A percentile compares a stretch with the other conserved stretches of the same genome.
phyloP scores from a whole-genome alignment of 1,284 basidiomycete species.

The Ceratobasidium theobromae region DNA sequence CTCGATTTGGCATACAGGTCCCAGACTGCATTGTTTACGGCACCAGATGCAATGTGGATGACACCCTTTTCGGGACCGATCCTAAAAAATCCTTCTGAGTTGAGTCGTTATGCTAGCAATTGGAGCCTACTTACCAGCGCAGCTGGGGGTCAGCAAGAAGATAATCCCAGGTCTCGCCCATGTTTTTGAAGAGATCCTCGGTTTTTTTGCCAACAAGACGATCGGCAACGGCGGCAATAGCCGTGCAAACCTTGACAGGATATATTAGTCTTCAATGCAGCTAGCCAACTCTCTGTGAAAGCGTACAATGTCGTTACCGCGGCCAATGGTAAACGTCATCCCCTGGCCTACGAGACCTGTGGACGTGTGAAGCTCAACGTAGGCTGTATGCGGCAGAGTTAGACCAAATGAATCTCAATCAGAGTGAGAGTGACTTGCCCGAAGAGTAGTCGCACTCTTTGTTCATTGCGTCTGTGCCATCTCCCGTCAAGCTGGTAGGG shows the following conservation, averaged over 20 bases:
- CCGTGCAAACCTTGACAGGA: conserved; percentile 64
- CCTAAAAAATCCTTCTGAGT: conserved; percentile 46
- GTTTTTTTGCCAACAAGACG: conserved; percentile 83
- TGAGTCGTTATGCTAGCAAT: not conserved
- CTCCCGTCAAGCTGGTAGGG: conserved; percentile 79
- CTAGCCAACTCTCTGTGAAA: conserved; percentile 14
- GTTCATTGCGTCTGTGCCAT: conserved; percentile 93
- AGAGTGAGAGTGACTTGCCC: not conserved
- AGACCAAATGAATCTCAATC: not conserved
- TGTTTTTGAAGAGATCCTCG: conserved; percentile 81
- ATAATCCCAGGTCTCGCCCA: conserved; percentile 82
- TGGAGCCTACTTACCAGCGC: conserved; percentile 64
- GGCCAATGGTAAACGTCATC: conserved; percentile 97
- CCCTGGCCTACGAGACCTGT: conserved; percentile 76
- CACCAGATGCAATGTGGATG: conserved; percentile 54
- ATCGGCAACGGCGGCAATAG: conserved; percentile 75
- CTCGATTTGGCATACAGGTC: conserved; percentile 52
- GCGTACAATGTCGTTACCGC: conserved; percentile 87
- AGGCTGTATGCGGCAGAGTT: conserved; percentile 51
- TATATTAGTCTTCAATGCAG: conserved; percentile 27
- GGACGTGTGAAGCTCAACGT: conserved; percentile 76
- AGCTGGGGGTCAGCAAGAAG: conserved; percentile 85
- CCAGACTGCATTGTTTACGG: conserved; percentile 53
- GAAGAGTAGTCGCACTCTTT: conserved; percentile 94
- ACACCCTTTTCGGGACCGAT: conserved; percentile 82